Base-by-base conservation (phyloP, 116 monocot genomes). In the Trichopus zeylanicus region DNA sequence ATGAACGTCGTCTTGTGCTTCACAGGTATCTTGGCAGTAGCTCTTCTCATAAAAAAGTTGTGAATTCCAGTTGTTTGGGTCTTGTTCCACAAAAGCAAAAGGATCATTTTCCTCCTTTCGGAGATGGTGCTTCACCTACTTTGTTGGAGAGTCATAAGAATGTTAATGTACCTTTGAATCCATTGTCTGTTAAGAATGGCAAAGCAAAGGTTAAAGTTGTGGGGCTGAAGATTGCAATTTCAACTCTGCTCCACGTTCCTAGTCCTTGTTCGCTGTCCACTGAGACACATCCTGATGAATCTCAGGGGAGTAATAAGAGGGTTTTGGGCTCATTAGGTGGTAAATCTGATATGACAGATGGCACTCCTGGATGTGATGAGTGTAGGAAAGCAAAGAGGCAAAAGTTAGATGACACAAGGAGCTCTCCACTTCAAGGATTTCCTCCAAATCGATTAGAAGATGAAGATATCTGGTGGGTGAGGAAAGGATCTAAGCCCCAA, bases 391-490 rank as follows among this genome's bases (percentile, higher is more conserved):
- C 73, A 19, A 98, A 98, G 70, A 77, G 67, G 65, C 88, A 82
- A 75, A 98, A 78, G 48, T 18, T 75, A 62, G 68, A 51, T 56
- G 81, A 91, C 28, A 82, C 85, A 31, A 82, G 58, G 49, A 70
- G 57, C 64, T 51, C 63, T 49, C 56, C 56, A 22, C 46, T 79
- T 63, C 81, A 75, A 52, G 75, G 65, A 4, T 28, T 59, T 63
- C 56, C 74, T 48, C 76, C 67, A 48, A 86, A 61, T 60, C 71
- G 70, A 38, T 87, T 70, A 60, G 92, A 98, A 64, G 91, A 91
- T 67, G 97, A 91, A 56, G 86, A 87, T 64, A 76, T 53, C 55
- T 98, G 98, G 98, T 98, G 91, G 91, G 69, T 81, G 66, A 85
- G 72, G 55, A 98, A 88, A 64, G 98, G 91, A 18, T 29, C 70